Base-by-base conservation (phyloP, 805 yeast genomes). In the Candida pseudofarinosa region DNA sequence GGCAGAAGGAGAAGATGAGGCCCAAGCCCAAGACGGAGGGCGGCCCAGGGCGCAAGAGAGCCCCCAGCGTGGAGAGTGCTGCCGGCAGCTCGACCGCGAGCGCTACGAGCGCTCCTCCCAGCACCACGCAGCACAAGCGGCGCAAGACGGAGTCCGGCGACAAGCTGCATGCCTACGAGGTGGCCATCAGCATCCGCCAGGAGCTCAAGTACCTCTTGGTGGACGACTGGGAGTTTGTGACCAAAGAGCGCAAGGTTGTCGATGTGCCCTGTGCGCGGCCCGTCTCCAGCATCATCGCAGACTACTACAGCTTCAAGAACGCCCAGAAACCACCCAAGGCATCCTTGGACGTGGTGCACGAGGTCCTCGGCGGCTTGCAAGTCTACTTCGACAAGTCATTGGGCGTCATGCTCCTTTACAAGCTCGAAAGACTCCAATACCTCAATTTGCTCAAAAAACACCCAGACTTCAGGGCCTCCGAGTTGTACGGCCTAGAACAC, bases 171-270 rank as follows among this genome's bases (percentile, higher is more conserved):
- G 33, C 10, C 39, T n/a, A 37, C 33, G 85, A 84, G 52, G 72
- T 88, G 15, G 60, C 67, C 36, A 53, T 88, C 13, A 65, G 67
- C 12, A 76, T 90, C 5, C 86, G 91, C 1, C 80, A 81, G 39
- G 64, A 72, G 23, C 67, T 91, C 44, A 90, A 89, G 60, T 67
- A 83, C 4, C 54, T 81, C 3, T 66, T 91, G 32, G 95, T 90
- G 1, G 89, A 88, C 59, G 98, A 91, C 67, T 91, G 98, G 99
- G 97, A 91, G 61, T 73, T 71, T 51, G 75, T 91, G 28, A 89
- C 98, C 1, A 86, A 85, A 52, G 86, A 88, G 51, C 83, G 83
- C 40, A 80, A 81, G 58, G 61, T 88, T 35, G 77, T 87, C 3
- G 64, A 74, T 19, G 60, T 90, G 34, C 97, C 97, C 0, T 69